Percentiles rank a stretch among this genome's conserved stretches.
These are phyloP conservation scores for Mycosphaerelloides madeirae DNA, from an alignment of 2,329 filamentous ascomycete genomes.

Conservation along the genomic window DNA sequence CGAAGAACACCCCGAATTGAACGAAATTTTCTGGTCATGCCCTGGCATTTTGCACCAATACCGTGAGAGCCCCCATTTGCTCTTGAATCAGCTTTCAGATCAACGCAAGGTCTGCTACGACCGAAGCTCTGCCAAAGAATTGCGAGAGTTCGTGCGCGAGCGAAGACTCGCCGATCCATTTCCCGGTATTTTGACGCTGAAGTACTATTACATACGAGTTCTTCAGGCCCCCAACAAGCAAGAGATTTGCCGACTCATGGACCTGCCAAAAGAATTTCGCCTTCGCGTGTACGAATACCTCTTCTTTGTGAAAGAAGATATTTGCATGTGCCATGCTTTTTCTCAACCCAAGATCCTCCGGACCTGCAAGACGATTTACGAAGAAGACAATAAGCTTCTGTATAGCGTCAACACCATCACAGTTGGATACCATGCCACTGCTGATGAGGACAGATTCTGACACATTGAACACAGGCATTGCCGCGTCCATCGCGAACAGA, in stretches of 20 bases:
- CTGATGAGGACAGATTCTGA: background rate
- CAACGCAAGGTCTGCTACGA: background rate
- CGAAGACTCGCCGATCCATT: conserved; percentile 18
- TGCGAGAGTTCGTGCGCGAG: conserved; percentile 13
- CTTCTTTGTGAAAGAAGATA: conserved; percentile 6
- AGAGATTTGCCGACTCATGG: conserved; percentile 19
- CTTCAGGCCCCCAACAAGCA: conserved; percentile 12
- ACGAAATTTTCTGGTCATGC: background rate
- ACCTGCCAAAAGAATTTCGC: conserved; percentile 23
- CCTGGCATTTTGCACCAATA: no score
- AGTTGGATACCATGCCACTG: background rate
- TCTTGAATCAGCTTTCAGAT: background rate
- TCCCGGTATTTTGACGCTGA: conserved; percentile 17
- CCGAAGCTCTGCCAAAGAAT: conserved; percentile 3
- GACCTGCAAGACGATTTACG: conserved; percentile 13
- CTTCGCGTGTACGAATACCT: conserved; percentile 19
- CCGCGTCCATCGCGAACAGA: background rate
- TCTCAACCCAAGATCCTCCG: conserved; percentile 10
- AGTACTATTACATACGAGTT: conserved; percentile 15
- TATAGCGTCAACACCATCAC: conserved; percentile 12
- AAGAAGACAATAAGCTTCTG: conserved; percentile 22
- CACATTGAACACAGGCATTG: background rate
- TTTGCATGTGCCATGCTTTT: background rate
- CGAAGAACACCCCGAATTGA: background rate
- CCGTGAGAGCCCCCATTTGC: no score